phyloP scores from a whole-genome alignment of 176 grass and related monocot species.

The Rhynchospora breviuscula region DNA sequence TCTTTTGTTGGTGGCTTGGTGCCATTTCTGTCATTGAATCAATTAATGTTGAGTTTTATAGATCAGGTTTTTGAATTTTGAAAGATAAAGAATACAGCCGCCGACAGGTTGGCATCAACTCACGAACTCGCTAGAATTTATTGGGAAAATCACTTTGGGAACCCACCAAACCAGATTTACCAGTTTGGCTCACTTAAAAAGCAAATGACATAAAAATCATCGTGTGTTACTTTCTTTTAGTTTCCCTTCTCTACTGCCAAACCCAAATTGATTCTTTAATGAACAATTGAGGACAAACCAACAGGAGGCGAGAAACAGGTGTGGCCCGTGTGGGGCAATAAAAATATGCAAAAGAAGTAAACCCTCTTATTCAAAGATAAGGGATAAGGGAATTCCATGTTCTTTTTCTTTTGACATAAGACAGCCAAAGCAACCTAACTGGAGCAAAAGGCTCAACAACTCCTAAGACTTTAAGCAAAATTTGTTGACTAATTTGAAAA shows the following conservation, averaged over 20 bases:
- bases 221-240: neutral
- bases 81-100: neutral
- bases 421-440: neutral
- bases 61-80: neutral
- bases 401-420: neutral
- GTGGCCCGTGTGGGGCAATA: neutral
- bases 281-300: neutral
- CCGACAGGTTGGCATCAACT: slow-evolving; percentile 1
- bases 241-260: slow-evolving; percentile 1
- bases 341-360: neutral
- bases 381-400: neutral
- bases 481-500: neutral
- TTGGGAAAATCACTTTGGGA: too few species aligned
- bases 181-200: neutral
- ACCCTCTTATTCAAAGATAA: neutral
- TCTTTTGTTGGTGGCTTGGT: neutral
- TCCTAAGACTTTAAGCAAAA: neutral
- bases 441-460: neutral
- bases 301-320: neutral
- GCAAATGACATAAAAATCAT: neutral
- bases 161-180: neutral
- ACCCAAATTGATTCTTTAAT: neutral
- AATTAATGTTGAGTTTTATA: neutral
- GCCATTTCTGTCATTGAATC: neutral
- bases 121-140: too few species aligned